phyloP scores from a whole-genome alignment of 2,329 filamentous ascomycete genomes.

The Ploettnerulaceae sp. region DNA sequence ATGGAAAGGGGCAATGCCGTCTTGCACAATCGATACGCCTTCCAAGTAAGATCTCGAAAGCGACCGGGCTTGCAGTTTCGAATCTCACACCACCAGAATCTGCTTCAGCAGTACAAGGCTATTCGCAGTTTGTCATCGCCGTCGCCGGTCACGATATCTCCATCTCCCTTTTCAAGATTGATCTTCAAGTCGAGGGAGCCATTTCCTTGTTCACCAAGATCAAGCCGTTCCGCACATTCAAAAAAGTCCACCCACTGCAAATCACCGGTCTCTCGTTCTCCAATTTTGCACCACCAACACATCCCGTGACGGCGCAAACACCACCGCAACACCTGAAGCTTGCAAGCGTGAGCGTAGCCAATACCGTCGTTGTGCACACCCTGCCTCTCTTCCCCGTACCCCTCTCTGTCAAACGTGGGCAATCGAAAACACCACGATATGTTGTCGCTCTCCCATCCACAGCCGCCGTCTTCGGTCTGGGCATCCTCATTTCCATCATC shows the following conservation, averaged over 20 bases:
- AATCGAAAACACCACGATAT: conserved; percentile 31
- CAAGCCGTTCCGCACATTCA: conserved; percentile 48
- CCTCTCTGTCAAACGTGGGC: conserved; percentile 27
- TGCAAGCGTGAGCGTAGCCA: conserved; percentile 33
- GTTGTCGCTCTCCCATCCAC: conserved; percentile 31
- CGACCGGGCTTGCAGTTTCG: conserved; percentile 72
- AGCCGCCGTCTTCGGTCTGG: conserved; percentile 23
- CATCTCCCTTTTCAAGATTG: conserved; percentile 71
- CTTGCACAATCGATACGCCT: conserved; percentile 53
- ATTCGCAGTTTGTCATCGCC: conserved; percentile 74
- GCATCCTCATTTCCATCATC: conserved; percentile 23
- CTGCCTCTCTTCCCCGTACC: conserved; percentile 33
- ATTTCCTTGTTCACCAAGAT: conserved; percentile 50
- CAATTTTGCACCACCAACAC: conserved; percentile 31
- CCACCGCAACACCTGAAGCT: conserved; percentile 32
- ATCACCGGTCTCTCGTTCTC: conserved; percentile 58
- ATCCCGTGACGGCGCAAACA: conserved; percentile 28
- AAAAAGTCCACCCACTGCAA: conserved; percentile 49
- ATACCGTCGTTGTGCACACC: conserved; percentile 35
- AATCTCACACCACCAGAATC: conserved; percentile 55
- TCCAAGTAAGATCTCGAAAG: conserved; percentile 64
- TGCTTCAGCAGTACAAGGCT: conserved; percentile 47
- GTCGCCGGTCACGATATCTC: conserved; percentile 76
- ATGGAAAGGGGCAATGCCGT: conserved; percentile 38
- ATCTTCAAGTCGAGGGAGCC: conserved; percentile 50